A percentile compares a stretch with the other conserved stretches of the same genome.
phyloP scores from a whole-genome alignment of 2,329 filamentous ascomycete genomes.

The Xylariaceae sp. region DNA sequence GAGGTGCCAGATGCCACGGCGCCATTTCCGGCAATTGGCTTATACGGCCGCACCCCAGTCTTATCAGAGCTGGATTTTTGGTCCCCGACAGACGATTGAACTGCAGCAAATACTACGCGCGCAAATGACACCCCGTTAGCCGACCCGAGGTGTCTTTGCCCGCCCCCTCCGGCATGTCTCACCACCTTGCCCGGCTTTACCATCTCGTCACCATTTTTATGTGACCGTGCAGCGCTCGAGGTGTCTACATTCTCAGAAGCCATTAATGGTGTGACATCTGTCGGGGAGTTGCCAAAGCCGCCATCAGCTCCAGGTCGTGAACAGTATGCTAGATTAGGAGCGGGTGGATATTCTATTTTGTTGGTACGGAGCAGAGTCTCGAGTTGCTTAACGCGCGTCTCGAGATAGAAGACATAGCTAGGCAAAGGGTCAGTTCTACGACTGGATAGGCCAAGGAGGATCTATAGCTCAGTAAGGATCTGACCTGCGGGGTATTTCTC shows the following conservation, averaged over 20 bases:
- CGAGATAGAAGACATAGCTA: conserved; percentile 93
- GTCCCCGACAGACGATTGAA: conserved; percentile 71
- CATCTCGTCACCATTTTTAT: conserved; percentile 48
- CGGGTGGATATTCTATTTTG: conserved; percentile 71
- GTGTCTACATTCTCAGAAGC: conserved; percentile 39
- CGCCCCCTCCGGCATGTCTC: conserved; percentile 57
- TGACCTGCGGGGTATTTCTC: conserved; percentile 89
- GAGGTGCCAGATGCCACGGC: conserved; percentile 66
- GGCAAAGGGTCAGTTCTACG: conserved; percentile 22
- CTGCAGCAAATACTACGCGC: conserved; percentile 88
- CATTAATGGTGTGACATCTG: conserved; percentile 38
- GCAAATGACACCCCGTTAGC: conserved; percentile 93
- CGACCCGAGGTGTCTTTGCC: conserved; percentile 80
- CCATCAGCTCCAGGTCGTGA: conserved; percentile 50
- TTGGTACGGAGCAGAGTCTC: conserved; percentile 74
- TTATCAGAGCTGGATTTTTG: conserved; percentile 70
- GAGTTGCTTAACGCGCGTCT: conserved; percentile 81
- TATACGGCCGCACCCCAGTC: conserved; percentile 61
- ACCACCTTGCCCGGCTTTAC: conserved; percentile 51
- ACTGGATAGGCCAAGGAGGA: neutral
- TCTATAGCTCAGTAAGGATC: conserved; percentile 41
- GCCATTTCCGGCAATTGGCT: conserved; percentile 50
- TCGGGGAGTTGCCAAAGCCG: conserved; percentile 37
- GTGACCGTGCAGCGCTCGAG: conserved; percentile 36
- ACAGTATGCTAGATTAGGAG: conserved; percentile 68